Conservation (phyloP, 352 stramenopile genomes). For the Aphanomyces astaci region DNA sequence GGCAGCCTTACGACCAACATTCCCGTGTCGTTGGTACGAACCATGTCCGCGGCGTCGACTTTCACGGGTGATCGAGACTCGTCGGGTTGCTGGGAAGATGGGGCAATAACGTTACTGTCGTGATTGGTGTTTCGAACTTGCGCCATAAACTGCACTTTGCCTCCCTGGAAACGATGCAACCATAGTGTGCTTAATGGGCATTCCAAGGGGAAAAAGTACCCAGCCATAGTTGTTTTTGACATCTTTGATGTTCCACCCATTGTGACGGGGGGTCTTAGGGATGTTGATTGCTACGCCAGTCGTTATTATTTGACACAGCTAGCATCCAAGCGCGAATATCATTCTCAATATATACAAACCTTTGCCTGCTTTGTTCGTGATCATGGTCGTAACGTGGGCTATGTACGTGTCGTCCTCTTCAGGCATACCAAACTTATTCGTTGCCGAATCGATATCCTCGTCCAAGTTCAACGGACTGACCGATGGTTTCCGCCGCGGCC, state of each 20-base stretch:
- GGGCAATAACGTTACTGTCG: too few relatives aligned
- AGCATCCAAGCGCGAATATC: too few relatives aligned
- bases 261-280: neutral
- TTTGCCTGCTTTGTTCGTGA: neutral
- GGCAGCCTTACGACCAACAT: neutral
- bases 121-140: neutral
- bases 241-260: constrained; percentile 20
- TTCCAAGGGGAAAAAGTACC: constrained; percentile 4
- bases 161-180: neutral
- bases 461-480: neutral
- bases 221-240: constrained; percentile 22
- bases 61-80: neutral
- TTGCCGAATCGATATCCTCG: neutral
- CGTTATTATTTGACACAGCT: too few relatives aligned
- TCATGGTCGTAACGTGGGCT: neutral
- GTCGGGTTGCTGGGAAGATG: neutral
- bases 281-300: neutral
- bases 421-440: too few relatives aligned
- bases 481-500: neutral
- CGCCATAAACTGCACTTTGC: constrained; percentile 20
- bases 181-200: too few relatives aligned
- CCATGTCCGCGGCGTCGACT: constrained; percentile 14
- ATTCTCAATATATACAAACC: too few relatives aligned
- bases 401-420: neutral
- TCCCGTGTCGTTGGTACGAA: neutral